Evolutionary conservation across 768 basidiomycete genomes (phyloP).

Genomic region (Auricularia sp.): DNA sequence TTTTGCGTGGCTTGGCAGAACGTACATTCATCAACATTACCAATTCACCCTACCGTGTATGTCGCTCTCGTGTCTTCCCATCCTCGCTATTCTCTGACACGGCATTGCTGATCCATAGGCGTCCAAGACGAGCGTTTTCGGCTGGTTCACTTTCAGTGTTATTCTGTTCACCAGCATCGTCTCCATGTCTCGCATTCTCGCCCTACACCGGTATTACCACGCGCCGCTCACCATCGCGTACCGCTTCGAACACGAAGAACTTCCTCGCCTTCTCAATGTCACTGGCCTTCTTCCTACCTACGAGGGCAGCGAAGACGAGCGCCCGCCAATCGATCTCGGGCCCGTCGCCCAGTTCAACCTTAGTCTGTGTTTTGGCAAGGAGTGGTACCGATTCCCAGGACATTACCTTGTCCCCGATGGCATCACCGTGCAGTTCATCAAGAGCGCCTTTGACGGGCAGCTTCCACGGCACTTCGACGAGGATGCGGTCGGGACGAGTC

Average conservation of each 20-base stretch:
- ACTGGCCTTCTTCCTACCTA: constrained; percentile 49
- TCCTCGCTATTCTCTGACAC: background rate
- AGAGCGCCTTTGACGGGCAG: constrained; percentile 84
- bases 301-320: constrained; percentile 26
- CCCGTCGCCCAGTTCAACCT: constrained; percentile 61
- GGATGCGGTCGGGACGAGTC: constrained; percentile 6
- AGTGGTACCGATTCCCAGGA: constrained; percentile 93
- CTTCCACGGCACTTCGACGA: constrained; percentile 72
- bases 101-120: constrained; percentile 38
- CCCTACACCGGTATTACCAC: constrained; percentile 83
- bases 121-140: constrained; percentile 64
- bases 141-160: constrained; percentile 60
- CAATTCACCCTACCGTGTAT: constrained; percentile 74
- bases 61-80: constrained; percentile 17
- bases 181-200: constrained; percentile 71
- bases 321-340: constrained; percentile 49
- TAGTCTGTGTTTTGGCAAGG: constrained; percentile 79
- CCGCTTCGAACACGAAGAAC: constrained; percentile 64
- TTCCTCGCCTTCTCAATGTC: constrained; percentile 71
- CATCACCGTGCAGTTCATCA: constrained; percentile 76
- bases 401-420: constrained; percentile 81
- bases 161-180: constrained; percentile 55
- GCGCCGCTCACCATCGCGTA: constrained; percentile 66
- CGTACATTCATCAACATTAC: constrained; percentile 61
- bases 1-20: constrained; percentile 83